phyloP scores from a whole-genome alignment of 768 basidiomycete genomes.

The Leccinum longicurvipes region DNA sequence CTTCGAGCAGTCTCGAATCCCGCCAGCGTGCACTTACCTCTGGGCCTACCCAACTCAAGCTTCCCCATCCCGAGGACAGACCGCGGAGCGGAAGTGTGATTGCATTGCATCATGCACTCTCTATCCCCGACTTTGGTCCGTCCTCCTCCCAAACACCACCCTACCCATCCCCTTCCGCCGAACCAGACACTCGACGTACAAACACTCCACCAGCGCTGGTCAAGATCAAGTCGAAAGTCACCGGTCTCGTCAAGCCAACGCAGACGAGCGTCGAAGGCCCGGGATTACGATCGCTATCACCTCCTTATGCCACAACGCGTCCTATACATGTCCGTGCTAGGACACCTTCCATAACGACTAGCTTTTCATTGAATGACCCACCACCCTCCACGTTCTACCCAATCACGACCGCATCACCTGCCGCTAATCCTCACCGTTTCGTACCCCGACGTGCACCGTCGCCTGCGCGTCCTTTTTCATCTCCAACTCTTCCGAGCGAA shows the following conservation, averaged over 20 bases:
- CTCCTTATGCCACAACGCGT: constrained; percentile 31
- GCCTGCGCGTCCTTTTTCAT: constrained; percentile 31
- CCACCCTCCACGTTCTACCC: constrained; percentile 43
- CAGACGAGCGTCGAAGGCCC: constrained; percentile 20
- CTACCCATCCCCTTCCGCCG: constrained; percentile 15
- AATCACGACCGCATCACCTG: constrained; percentile 52
- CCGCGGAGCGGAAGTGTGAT: constrained; percentile 30
- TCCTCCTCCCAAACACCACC: constrained; percentile 13
- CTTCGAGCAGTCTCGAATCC: constrained; percentile 17
- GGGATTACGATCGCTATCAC: constrained; percentile 39
- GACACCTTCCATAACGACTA: constrained; percentile 30
- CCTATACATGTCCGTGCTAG: constrained; percentile 25
- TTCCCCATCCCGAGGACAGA: constrained; percentile 33
- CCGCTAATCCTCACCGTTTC: constrained; percentile 60
- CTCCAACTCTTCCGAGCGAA: constrained; percentile 27
- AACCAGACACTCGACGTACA: constrained; percentile 14
- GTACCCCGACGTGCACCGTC: constrained; percentile 34
- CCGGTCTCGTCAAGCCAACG: constrained; percentile 40
- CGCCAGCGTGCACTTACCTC: constrained; percentile 32
- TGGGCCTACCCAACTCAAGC: constrained; percentile 20
- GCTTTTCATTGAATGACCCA: constrained; percentile 25
- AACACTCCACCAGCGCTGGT: constrained; percentile 17
- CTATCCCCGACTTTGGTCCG: constrained; percentile 20
- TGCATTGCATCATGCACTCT: constrained; percentile 24
- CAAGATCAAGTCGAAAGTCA: constrained; percentile 63